Conservation (phyloP, 2,329 filamentous ascomycete genomes). For the Sclerotinia nivalis region DNA sequence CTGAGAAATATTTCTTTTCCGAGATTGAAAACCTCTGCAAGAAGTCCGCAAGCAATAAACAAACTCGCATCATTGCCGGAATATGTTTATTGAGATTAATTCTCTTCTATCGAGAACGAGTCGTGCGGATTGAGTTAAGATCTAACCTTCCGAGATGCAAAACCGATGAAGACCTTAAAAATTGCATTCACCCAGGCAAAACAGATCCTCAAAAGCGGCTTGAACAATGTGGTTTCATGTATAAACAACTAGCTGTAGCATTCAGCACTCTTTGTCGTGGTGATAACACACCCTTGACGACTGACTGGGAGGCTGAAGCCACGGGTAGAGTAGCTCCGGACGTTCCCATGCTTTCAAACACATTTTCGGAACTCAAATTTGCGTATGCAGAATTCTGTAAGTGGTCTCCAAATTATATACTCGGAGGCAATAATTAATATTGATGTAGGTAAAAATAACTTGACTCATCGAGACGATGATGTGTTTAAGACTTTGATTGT, state of each 20-base stretch:
- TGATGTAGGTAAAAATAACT: constrained; percentile 10
- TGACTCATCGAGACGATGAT: constrained; percentile 28
- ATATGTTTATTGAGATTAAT: constrained; percentile 30
- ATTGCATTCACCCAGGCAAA: constrained; percentile 7
- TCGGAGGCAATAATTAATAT: not conserved
- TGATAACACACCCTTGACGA: constrained; percentile 27
- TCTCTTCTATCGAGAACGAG: constrained; percentile 29
- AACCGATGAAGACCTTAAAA: constrained; percentile 12
- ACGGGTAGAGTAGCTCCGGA: not conserved
- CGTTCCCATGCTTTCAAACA: constrained; percentile 9
- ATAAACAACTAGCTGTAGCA: constrained; percentile 28
- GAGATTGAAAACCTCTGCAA: constrained; percentile 30
- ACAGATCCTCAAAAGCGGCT: constrained; percentile 28
- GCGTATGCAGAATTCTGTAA: constrained; percentile 17
- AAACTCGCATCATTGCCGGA: constrained; percentile 29
- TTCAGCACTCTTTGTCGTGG: constrained; percentile 30
- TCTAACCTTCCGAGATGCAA: constrained; percentile 27
- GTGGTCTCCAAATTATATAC: not conserved
- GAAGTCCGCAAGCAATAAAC: constrained; percentile 21
- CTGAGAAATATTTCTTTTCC: constrained; percentile 27
- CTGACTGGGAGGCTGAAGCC: constrained; percentile 26
- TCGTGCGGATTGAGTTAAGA: constrained; percentile 28
- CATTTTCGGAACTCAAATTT: constrained; percentile 24
- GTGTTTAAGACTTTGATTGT: constrained; percentile 27
- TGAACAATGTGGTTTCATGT: constrained; percentile 30